Conservation (phyloP, 2,329 filamentous ascomycete genomes). For the Aspergillus nomiae region DNA sequence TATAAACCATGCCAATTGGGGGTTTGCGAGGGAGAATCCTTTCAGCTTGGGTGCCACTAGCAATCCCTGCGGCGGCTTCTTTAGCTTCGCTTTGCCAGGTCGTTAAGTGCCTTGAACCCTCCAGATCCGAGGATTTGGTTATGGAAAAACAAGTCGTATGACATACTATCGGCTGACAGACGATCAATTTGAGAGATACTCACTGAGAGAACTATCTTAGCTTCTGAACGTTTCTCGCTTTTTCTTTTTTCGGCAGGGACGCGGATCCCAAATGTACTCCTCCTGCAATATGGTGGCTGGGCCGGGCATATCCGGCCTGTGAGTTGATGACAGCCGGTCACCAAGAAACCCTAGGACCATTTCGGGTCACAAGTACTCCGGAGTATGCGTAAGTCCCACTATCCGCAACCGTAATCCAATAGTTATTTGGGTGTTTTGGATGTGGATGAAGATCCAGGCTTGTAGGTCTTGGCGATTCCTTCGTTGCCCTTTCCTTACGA, state of each 20-base stretch:
- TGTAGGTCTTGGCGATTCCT: constrained; percentile 2
- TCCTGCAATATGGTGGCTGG: constrained; percentile 1
- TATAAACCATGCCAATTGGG: background rate
- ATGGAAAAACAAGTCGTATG: background rate
- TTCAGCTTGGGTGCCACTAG: background rate
- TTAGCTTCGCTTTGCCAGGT: background rate
- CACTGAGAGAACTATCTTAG: background rate
- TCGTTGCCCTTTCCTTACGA: background rate
- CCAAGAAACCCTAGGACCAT: background rate
- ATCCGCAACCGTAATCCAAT: background rate
- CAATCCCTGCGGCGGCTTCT: background rate
- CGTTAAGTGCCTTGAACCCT: background rate
- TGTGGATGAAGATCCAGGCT: background rate
- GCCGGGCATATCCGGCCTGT: background rate
- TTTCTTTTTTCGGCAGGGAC: background rate
- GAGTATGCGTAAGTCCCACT: background rate
- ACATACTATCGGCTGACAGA: background rate
- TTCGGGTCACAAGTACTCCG: background rate
- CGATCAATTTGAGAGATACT: background rate
- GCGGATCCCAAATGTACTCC: background rate
- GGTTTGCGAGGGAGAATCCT: background rate
- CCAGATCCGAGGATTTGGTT: background rate
- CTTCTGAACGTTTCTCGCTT: background rate
- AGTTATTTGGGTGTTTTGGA: no score
- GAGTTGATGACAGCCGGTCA: background rate